These are phyloP conservation scores for Zygotorulaspora mrakii DNA, from an alignment of 1,139 yeast species.

Conservation along the genomic window DNA sequence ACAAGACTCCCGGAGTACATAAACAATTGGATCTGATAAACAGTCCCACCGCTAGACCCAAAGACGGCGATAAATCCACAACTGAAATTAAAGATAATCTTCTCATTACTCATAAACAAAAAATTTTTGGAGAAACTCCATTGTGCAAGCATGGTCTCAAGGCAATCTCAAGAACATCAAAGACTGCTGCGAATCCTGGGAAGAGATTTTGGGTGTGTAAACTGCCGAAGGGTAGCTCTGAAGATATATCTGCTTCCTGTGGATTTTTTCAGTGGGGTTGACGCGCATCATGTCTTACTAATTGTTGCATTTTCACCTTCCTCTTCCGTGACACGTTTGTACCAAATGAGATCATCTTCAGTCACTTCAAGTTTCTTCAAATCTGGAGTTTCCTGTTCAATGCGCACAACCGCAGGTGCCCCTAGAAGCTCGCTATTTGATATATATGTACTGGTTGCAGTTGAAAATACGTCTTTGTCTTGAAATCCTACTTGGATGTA, in stretches of 20 bases:
- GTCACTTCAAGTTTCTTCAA: slow-evolving; percentile 16
- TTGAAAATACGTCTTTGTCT: slow-evolving; percentile 33
- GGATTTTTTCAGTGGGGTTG: slow-evolving; percentile 42
- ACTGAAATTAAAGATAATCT: too few species aligned
- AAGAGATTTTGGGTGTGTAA: slow-evolving; percentile 60
- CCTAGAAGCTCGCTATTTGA: slow-evolving; percentile 32
- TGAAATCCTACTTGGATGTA: slow-evolving; percentile 29
- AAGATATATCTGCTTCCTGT: slow-evolving; percentile 35
- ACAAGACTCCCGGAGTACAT: slow-evolving; percentile 3
- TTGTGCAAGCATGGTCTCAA: slow-evolving; percentile 49
- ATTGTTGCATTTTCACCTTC: slow-evolving; percentile 17
- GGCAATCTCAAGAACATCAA: slow-evolving; percentile 50
- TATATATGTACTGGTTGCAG: slow-evolving; percentile 35
- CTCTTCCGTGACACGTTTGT: slow-evolving; percentile 25
- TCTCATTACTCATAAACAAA: slow-evolving; percentile 6
- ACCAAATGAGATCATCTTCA: slow-evolving; percentile 32
- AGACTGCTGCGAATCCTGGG: slow-evolving; percentile 46
- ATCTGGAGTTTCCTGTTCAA: slow-evolving; percentile 21
- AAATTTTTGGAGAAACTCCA: slow-evolving; percentile 43
- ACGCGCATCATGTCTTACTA: slow-evolving; percentile 3
- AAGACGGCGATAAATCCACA: too few species aligned
- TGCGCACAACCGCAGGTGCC: slow-evolving; percentile 23
- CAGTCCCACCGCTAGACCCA: too few species aligned
- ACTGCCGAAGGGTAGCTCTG: slow-evolving; percentile 35
- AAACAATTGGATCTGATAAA: slow-evolving; percentile 4